Conservation (phyloP, 129 eudicot species). For the Saposhnikovia divaricata region DNA sequence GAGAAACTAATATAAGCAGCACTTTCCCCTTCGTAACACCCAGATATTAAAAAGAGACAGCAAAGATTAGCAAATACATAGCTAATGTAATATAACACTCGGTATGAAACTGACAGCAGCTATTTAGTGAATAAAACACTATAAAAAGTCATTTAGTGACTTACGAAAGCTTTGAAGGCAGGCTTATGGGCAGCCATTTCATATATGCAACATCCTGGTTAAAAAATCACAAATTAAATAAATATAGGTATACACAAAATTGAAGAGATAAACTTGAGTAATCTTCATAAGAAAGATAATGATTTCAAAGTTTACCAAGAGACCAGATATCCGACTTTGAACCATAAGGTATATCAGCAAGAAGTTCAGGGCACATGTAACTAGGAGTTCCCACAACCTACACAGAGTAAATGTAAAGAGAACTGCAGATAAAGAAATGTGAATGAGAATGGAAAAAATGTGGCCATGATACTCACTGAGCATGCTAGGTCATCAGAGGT, state of each 20-base stretch:
- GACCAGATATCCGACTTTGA: constrained; percentile 99
- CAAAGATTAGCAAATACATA: not conserved
- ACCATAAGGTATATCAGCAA: constrained; percentile 99
- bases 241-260: not conserved
- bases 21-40: not conserved
- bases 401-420: constrained; percentile 11
- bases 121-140: not conserved
- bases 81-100: not conserved
- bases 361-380: constrained; percentile 99
- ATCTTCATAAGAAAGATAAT: not conserved
- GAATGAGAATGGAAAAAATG: not conserved
- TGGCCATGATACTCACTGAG: constrained; percentile 58
- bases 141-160: constrained; percentile 19
- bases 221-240: constrained; percentile 8
- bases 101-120: not conserved
- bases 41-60: not conserved
- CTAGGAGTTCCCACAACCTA: constrained; percentile 99
- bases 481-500: constrained; percentile 91
- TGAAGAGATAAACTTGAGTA: not conserved
- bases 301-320: constrained; percentile 45
- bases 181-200: constrained; percentile 92
- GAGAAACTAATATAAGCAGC: not conserved
- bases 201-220: constrained; percentile 87
- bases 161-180: constrained; percentile 98
- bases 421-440: constrained; percentile 8